Conservation (phyloP, 2,329 filamentous ascomycete species). For the Cytospora chrysosperma region DNA sequence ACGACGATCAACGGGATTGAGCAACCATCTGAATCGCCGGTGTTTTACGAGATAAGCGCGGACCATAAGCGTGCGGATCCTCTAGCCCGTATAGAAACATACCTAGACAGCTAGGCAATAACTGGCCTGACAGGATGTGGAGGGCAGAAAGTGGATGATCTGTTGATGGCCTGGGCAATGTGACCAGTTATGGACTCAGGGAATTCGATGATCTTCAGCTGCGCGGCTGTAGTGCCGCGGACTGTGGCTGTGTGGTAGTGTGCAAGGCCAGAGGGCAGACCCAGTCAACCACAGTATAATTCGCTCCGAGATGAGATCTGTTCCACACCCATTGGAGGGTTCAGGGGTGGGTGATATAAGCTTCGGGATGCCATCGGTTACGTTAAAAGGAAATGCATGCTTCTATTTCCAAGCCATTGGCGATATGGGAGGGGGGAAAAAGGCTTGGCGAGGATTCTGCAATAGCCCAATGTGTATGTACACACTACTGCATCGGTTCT, state of each 20-base stretch:
- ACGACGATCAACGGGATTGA: not conserved
- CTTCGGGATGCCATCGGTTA: not conserved
- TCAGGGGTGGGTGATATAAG: not conserved
- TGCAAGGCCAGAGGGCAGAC: not conserved
- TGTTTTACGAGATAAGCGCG: not conserved
- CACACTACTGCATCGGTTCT: too few species aligned
- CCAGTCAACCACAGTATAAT: too few species aligned
- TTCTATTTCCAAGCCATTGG: not conserved
- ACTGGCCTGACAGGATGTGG: not conserved
- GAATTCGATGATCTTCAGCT: not conserved
- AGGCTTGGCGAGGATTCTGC: not conserved
- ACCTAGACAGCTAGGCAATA: not conserved
- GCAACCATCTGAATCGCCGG: not conserved
- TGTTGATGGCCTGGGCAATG: not conserved
- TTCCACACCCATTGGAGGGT: not conserved
- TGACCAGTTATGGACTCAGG: not conserved
- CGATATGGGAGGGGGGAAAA: not conserved
- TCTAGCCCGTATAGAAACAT: not conserved
- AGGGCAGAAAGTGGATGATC: not conserved
- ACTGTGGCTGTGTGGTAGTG: not conserved
- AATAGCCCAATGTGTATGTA: too few species aligned
- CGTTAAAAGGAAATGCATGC: not conserved
- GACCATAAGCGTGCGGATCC: not conserved
- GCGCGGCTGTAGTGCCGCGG: not conserved
- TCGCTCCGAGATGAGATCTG: not conserved